Conservation (phyloP, 352 stramenopile species). For the Globisporangium middletonii region DNA sequence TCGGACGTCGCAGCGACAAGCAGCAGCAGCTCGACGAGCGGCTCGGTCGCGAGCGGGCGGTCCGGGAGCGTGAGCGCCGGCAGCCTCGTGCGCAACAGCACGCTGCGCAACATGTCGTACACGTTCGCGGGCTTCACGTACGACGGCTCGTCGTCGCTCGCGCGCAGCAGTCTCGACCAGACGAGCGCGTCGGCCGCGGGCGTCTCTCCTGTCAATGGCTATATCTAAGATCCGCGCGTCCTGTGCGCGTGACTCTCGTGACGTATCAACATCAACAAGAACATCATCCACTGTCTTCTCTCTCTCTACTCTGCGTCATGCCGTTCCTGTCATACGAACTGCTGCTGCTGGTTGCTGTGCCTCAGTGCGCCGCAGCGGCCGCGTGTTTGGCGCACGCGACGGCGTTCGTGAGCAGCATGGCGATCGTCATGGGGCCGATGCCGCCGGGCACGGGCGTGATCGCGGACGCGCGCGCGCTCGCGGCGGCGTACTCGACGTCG, state of each 20-base stretch:
- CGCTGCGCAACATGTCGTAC: constrained; percentile 77
- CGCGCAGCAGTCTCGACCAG: constrained; percentile 33
- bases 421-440: constrained; percentile 99
- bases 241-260: neutral
- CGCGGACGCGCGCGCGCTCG: constrained; percentile 72
- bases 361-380: neutral
- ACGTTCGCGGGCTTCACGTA: constrained; percentile 84
- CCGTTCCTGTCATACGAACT: neutral
- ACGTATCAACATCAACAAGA: constrained; percentile 4
- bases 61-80: constrained; percentile 15
- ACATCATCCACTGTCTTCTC: neutral
- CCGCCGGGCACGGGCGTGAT: constrained; percentile 97
- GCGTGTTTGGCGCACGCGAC: constrained; percentile 56
- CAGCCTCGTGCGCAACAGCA: constrained; percentile 51
- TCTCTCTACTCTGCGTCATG: neutral
- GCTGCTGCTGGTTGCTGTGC: neutral
- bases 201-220: constrained; percentile 14
- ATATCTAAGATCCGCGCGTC: constrained; percentile 18
- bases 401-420: constrained; percentile 90
- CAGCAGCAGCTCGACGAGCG: constrained; percentile 2
- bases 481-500: constrained; percentile 95
- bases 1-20: constrained; percentile 12
- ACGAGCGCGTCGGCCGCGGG: constrained; percentile 5
- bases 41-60: constrained; percentile 10
- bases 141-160: constrained; percentile 54